Conservation (phyloP, 1,284 basidiomycete species). For the Anthracocystis setariae region DNA sequence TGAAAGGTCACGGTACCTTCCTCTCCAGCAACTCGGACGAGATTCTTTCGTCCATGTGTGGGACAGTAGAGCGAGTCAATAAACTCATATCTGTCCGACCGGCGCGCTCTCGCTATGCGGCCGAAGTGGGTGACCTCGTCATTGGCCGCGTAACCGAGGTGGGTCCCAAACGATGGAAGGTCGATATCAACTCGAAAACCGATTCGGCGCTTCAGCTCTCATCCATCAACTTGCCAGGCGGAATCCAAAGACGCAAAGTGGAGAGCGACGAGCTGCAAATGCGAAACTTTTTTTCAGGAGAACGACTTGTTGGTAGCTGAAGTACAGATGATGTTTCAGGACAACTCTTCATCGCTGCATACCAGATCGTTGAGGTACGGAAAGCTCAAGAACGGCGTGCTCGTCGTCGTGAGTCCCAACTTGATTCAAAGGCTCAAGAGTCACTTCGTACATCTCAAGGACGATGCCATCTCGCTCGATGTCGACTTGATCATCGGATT, state of each 20-base stretch:
- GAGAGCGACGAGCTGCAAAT: conserved; percentile 99
- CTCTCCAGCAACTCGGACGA: conserved; percentile 38
- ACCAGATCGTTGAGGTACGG: conserved; percentile 96
- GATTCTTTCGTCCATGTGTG: conserved; percentile 73
- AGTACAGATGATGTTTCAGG: conserved; percentile 92
- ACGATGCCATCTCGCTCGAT: conserved; percentile 65
- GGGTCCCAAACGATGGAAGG: conserved; percentile 93
- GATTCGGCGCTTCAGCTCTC: conserved; percentile 95
- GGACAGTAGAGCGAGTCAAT: conserved; percentile 91
- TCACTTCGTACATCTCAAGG: conserved; percentile 83
- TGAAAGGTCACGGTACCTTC: conserved; percentile 66
- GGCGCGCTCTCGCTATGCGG: conserved; percentile 87
- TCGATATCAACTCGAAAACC: conserved; percentile 92
- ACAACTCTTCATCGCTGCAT: conserved; percentile 94
- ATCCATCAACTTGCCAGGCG: conserved; percentile 97
- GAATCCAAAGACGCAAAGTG: conserved; percentile 92
- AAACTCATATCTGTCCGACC: conserved; percentile 91
- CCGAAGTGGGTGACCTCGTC: conserved; percentile 97
- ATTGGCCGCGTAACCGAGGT: conserved; percentile 96
- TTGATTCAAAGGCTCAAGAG: conserved; percentile 92
- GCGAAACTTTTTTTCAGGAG: conserved; percentile 97
- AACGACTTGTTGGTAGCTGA: conserved; percentile 97
- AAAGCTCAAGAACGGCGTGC: conserved; percentile 94
- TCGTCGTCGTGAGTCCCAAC: conserved; percentile 83
- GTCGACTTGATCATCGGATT: conserved; percentile 92